Percentiles rank a stretch among this genome's conserved stretches.
Conservation (phyloP, 176 grass and related monocot genomes). For the Oryza longistaminata region DNA sequence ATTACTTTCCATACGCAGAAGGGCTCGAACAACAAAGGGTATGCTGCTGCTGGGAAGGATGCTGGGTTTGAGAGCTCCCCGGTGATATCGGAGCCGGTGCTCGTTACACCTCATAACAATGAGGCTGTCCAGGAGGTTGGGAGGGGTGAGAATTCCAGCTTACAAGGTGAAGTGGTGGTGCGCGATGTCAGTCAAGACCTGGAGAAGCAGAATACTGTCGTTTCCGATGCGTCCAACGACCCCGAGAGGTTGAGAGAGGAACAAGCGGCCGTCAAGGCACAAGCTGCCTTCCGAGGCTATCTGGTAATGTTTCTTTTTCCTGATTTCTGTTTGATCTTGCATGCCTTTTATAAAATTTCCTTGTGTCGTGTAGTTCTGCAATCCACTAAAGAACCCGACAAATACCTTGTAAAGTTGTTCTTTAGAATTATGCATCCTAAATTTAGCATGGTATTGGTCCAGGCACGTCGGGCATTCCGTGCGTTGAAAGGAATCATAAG, state of each 20-base stretch:
- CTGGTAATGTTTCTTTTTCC: constrained; percentile 53
- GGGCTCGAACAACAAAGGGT: constrained; percentile 47
- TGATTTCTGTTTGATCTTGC: background rate
- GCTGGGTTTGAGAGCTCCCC: constrained; percentile 54
- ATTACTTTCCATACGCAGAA: constrained; percentile 39
- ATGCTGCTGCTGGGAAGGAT: constrained; percentile 39
- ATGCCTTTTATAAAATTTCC: background rate
- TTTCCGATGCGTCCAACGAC: constrained; percentile 25
- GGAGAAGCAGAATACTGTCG: constrained; percentile 39
- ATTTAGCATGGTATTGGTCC: constrained; percentile 7
- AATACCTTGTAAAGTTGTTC: background rate
- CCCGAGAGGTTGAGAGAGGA: constrained; percentile 57
- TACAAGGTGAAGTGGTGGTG: constrained; percentile 39
- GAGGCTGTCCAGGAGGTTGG: constrained; percentile 32
- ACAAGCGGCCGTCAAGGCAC: constrained; percentile 71
- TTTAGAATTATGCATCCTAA: constrained; percentile 1
- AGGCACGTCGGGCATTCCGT: constrained; percentile 80
- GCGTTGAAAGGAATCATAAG: constrained; percentile 82
- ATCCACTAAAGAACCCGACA: background rate
- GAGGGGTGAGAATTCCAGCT: constrained; percentile 51
- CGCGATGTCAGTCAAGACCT: constrained; percentile 37
- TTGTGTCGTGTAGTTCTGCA: background rate
- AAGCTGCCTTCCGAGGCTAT: constrained; percentile 81
- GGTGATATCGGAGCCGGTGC: constrained; percentile 82
- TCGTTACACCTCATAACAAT: constrained; percentile 52